phyloP scores from a whole-genome alignment of 306 rosid genomes.

The Quercus bicolor region DNA sequence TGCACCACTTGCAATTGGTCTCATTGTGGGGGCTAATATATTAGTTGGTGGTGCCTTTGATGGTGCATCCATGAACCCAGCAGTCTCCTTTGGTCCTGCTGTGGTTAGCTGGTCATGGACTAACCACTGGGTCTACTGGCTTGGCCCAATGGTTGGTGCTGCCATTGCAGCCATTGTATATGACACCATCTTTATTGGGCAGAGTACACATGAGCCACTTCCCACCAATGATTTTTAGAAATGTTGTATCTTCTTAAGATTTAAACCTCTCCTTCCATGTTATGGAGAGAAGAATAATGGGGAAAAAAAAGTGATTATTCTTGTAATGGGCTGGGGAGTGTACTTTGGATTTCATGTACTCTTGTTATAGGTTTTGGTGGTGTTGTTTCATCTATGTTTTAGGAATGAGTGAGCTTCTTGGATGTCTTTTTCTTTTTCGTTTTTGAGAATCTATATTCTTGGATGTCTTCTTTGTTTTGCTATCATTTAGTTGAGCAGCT shows the following conservation, averaged over 20 bases:
- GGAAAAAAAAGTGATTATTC: neutral
- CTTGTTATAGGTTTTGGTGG: neutral
- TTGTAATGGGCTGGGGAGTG: slow-evolving; percentile 3
- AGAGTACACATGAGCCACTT: slow-evolving; percentile 45
- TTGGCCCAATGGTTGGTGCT: slow-evolving; percentile 61
- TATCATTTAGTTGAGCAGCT: neutral
- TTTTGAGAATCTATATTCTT: neutral
- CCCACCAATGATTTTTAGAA: slow-evolving; percentile 42
- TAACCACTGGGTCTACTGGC: slow-evolving; percentile 79
- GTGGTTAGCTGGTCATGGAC: slow-evolving; percentile 63
- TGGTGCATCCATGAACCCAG: slow-evolving; percentile 90
- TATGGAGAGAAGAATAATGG: slow-evolving; percentile 26
- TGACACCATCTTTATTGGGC: slow-evolving; percentile 59
- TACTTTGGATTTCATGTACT: neutral
- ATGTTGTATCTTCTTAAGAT: neutral
- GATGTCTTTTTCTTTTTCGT: neutral
- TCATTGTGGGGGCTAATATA: slow-evolving; percentile 81
- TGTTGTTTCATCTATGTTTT: neutral
- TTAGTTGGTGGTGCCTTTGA: slow-evolving; percentile 82
- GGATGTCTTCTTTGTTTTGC: neutral
- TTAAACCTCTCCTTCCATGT: neutral
- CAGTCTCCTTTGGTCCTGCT: slow-evolving; percentile 77
- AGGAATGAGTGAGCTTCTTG: neutral
- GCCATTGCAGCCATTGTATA: slow-evolving; percentile 64
- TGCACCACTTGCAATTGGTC: slow-evolving; percentile 81